Conservation (phyloP, 176 grass and related monocot genomes). For the Oryza longistaminata region DNA sequence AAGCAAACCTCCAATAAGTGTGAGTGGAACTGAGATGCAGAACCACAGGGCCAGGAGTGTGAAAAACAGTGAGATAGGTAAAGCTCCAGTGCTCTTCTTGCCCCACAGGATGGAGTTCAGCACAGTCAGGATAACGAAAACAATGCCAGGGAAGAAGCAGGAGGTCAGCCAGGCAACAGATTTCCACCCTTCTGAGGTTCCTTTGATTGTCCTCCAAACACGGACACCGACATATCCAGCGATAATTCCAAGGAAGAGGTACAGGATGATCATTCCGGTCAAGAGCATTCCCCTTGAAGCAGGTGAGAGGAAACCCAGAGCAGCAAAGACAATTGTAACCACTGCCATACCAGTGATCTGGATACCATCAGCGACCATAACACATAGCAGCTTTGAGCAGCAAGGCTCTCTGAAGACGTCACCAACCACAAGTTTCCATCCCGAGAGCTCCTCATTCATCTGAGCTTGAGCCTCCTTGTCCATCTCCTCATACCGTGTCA, state of each 20-base stretch:
- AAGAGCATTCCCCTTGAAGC: constrained; percentile 89
- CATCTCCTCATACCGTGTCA: constrained; percentile 81
- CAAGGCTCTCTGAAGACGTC: constrained; percentile 85
- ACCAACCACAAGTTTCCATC: constrained; percentile 83
- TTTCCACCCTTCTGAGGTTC: constrained; percentile 74
- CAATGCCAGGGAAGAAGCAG: constrained; percentile 76
- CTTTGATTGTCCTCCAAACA: constrained; percentile 84
- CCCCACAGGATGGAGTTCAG: constrained; percentile 80
- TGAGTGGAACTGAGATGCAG: constrained; percentile 80
- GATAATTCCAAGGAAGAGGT: constrained; percentile 79
- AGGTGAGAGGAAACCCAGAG: constrained; percentile 74
- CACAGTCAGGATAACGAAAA: constrained; percentile 69
- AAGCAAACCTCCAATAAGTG: constrained; percentile 65
- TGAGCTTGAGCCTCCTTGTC: constrained; percentile 80
- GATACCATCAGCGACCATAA: constrained; percentile 80
- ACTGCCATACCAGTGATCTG: constrained; percentile 83
- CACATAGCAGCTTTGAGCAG: constrained; percentile 62
- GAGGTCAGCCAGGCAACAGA: constrained; percentile 76
- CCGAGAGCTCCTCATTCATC: constrained; percentile 88
- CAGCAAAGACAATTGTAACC: constrained; percentile 78
- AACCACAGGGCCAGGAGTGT: constrained; percentile 80
- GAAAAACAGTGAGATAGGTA: constrained; percentile 84
- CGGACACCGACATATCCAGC: constrained; percentile 76
- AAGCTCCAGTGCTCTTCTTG: constrained; percentile 81
- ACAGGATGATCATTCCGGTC: constrained; percentile 86